Evolutionary conservation across 2,329 filamentous ascomycete genomes (phyloP), one percentile per base, ranked within the genome.

Genomic region (Trichoderma oligosporum): DNA sequence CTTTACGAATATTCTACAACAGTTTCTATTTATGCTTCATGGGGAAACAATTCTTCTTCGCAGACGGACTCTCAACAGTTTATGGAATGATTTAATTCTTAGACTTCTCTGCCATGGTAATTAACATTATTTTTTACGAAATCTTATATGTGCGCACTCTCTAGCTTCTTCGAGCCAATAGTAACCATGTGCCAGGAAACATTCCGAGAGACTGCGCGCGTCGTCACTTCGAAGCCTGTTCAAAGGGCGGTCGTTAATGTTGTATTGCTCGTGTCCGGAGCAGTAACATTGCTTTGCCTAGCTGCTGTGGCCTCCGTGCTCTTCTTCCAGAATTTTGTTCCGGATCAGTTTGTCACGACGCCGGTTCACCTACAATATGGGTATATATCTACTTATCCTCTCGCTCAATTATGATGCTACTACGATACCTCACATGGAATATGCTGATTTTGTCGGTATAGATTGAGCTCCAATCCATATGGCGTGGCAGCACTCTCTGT

Each of bases 321-420:
- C 2, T 82, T 84, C 62, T 84, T 83, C 65, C 76, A 78, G 63
- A 78, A 76, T 61, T 83, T 82, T 61, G 72, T 85, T 1, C 82
- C 82, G 1, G 76, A 82, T 61, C 77, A 81, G 64, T 72, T 82
- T 44, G 74, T 80, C 16, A 75, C 75, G 0, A 67, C 76, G 38
- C 81, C 82, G 14, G 67, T 84, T 4, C 76, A 83, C 64, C 68
- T 85, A 7, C 82, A 84, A 67, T 85, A 84, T 70, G 79, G 81
- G 81, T 83, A 68, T 60, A 74, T 70, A 29, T 18, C n/a, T n/a
- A n/a, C n/a, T n/a, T n/a, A n/a, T n/a, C n/a, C n/a, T n/a, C n/a
- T n/a, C n/a, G n/a, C n/a, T n/a, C n/a, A 27, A 6, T 16, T 11
- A 9, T 1, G 3, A 18, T 3, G 12, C 7, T 8, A 16, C 35